Base-by-base conservation (phyloP, 2,329 filamentous ascomycete genomes). In the Trichoderma citrinoviride region DNA sequence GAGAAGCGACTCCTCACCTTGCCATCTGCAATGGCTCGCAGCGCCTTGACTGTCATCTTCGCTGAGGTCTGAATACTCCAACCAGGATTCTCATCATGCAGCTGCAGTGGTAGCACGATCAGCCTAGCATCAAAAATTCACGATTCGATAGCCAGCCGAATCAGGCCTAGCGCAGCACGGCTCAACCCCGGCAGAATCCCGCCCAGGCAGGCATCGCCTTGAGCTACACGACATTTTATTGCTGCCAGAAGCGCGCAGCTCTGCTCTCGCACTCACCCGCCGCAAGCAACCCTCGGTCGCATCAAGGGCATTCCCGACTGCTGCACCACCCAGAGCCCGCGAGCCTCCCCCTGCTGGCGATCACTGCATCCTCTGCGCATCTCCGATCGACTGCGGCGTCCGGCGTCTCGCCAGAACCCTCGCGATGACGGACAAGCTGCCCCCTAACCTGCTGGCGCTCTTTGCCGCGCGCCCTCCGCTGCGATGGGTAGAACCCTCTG, bases 391-490 rank as follows among this genome's bases (percentile, higher is more conserved):
- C 23, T 46, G 29, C 44, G 29, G 33, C 23, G 33, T 3, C 52
- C 5, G 23, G 64, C 60, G 25, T 43, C 27, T 40, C 19, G 33
- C 21, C 46, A n/a, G 61, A 25, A 33, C 43, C 55, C 44, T n/a
- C 58, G 64, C 50, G 68, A 99, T 98, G 95, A 98, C 95, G 57
- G 94, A 97, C 84, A 95, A 96, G 80, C 90, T 99, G 21, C 94
- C 95, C 65, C 92, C 91, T 64, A 94, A 96, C 76, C 86, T 98
- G 66, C 85, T 98, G 72, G 91, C 91, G 79, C 91, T 98, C 71
- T 99, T 99, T 81, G 91, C 94, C 79, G 92, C 95, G 75, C 91
- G 95, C 66, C 95, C 95, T 71, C 90, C 94, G 66, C 82, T 98
- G 75, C 90, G 93, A 78, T 98, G 92, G 85, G 87, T 97, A 67